Evolutionary conservation across 805 yeast genomes (phyloP), one percentile per base, ranked within the genome.

Genomic region (Lachancea fermentati): DNA sequence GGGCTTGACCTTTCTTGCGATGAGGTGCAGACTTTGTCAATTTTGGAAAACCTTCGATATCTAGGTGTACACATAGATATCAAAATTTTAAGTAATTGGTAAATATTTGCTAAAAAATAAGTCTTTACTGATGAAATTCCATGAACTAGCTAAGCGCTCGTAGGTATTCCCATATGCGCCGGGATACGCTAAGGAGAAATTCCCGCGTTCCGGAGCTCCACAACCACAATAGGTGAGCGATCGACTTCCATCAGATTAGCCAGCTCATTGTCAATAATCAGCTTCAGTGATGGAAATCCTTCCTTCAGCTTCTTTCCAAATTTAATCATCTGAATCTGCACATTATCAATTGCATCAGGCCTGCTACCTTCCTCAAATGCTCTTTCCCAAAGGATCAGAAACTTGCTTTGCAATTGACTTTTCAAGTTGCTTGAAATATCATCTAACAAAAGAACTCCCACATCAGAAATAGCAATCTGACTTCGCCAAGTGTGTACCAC

Each of bases 401-500:
- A 34, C 8, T 32, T 12, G 3, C 36, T 43, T 12, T 38, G 15
- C 14, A 52, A 29, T 11, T 38, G 32, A 8, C 41, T 37, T 24
- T 49, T 36, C 4, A 54, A 22, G 2, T 18, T 17, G 4, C 28
- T 4, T 12, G 22, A 13, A 14, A 14, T 18, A 19, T 34, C 37
- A 3, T 49, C 46, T 2, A 51, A 37, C 8, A 65, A 25, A 6
- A 44, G 42, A 2, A 39, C 53, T 19, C 75, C 57, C 7, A 67
- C 63, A 37, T 75, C 78, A 47, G 66, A 69, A 14, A 64, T 61
- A 1, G 69, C 67, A 1, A 71, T 43, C 48, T 78, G 76, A 2
- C 81, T 68, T 49, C 82, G 71, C 91, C 91, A 83, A 1, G 85
- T 73, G 37, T 65, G 63, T 1, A 66, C 38, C 25, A 61, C 34